Evolutionary conservation across 2,329 filamentous ascomycete species (phyloP).

Genomic region (Cladosporium sp.): DNA sequence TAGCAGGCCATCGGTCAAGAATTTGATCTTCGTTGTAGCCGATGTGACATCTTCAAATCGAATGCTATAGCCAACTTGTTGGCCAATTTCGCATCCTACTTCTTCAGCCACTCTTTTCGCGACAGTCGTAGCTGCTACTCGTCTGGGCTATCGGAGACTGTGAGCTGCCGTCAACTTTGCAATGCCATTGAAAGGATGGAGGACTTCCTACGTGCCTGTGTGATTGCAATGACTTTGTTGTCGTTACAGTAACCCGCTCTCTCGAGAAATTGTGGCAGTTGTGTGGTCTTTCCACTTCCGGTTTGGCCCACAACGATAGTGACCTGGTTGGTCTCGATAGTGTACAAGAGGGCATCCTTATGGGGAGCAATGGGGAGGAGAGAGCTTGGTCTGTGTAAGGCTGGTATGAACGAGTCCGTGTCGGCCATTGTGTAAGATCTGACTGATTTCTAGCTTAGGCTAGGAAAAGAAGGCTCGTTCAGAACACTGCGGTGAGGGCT

Average conservation of each 20-base stretch:
- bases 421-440: conserved; percentile 28
- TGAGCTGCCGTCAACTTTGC: conserved; percentile 29
- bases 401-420: conserved; percentile 59
- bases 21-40: conserved; percentile 80
- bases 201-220: conserved; percentile 62
- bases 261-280: conserved; percentile 87
- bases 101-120: conserved; percentile 87
- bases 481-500: too few species aligned
- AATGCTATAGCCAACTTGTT: conserved; percentile 85
- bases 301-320: conserved; percentile 91
- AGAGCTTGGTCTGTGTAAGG: conserved; percentile 77
- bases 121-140: conserved; percentile 87
- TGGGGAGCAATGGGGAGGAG: conserved; percentile 85
- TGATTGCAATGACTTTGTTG: conserved; percentile 79
- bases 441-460: too few species aligned
- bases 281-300: conserved; percentile 91
- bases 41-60: conserved; percentile 89
- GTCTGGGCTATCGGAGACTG: conserved; percentile 60
- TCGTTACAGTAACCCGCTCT: conserved; percentile 82
- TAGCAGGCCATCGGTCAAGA: conserved; percentile 87
- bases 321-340: conserved; percentile 77
- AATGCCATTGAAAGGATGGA: conserved; percentile 1
- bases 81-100: conserved; percentile 76
- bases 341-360: conserved; percentile 72
- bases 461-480: too few species aligned